phyloP scores from a whole-genome alignment of 805 yeast genomes.

The Ogataea salicorniae region DNA sequence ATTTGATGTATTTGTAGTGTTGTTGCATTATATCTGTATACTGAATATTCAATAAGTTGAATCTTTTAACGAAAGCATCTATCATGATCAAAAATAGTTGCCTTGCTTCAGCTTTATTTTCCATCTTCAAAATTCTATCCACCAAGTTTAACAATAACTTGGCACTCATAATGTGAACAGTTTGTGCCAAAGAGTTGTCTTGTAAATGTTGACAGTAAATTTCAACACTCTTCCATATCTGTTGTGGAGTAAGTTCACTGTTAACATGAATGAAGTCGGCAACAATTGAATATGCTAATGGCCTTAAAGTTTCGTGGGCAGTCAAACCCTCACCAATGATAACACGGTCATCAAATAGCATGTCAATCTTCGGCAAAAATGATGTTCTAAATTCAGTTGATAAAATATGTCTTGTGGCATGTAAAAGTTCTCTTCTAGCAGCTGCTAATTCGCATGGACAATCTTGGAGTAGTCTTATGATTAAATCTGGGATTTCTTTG shows the following conservation, averaged over 20 bases:
- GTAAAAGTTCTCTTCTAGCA: conserved; percentile 87
- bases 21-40: conserved; percentile 59
- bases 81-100: conserved; percentile 82
- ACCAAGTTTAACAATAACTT: conserved; percentile 81
- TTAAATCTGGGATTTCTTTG: conserved; percentile 75
- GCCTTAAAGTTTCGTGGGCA: conserved; percentile 82
- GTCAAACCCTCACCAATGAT: conserved; percentile 92
- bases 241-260: conserved; percentile 72
- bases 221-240: conserved; percentile 80
- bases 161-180: conserved; percentile 96
- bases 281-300: conserved; percentile 89
- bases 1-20: conserved; percentile 49
- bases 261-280: conserved; percentile 95
- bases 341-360: conserved; percentile 80
- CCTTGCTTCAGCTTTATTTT: conserved; percentile 74
- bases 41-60: conserved; percentile 67
- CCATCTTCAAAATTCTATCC: conserved; percentile 79
- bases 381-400: conserved; percentile 81
- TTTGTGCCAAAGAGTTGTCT: conserved; percentile 76
- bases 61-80: conserved; percentile 81
- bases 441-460: conserved; percentile 92
- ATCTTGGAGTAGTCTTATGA: conserved; percentile 81
- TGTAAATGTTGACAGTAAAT: conserved; percentile 76
- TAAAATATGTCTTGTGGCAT: conserved; percentile 91
- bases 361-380: conserved; percentile 80